Evolutionary conservation across 306 rosid genomes (phyloP).

Genomic region (Pterocarpus santalinus): DNA sequence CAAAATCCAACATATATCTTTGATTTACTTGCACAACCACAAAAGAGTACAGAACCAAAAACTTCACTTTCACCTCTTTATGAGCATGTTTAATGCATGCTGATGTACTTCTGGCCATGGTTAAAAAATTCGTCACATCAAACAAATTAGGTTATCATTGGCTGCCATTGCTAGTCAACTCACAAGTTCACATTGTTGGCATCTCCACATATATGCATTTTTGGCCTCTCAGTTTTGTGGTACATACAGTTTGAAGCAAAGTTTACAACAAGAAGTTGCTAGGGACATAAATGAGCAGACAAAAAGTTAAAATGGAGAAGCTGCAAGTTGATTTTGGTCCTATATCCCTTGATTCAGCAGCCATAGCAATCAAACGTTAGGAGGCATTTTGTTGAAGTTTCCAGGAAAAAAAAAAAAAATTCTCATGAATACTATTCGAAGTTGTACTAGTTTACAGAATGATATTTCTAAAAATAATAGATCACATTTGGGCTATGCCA

Average conservation of each 20-base stretch:
- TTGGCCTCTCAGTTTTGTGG: conserved; percentile 4
- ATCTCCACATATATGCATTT: conserved; percentile 1
- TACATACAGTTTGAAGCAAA: background rate
- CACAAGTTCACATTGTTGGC: background rate
- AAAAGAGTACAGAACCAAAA: background rate
- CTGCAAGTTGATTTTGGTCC: background rate
- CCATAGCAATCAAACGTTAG: background rate
- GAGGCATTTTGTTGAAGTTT: background rate
- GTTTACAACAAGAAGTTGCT: background rate
- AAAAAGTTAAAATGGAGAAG: background rate
- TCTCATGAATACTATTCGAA: background rate
- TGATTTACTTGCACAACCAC: conserved; percentile 3
- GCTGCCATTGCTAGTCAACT: background rate
- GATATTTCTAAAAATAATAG: background rate
- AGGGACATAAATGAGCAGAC: background rate
- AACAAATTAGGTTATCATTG: background rate
- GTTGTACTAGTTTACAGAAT: background rate
- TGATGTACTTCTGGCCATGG: background rate
- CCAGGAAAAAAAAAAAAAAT: background rate
- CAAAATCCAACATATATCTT: background rate
- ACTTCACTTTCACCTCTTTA: background rate
- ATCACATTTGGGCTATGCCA: background rate
- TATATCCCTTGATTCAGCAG: background rate
- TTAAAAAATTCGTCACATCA: background rate
- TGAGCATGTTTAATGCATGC: background rate